A percentile compares a stretch with the other conserved stretches of the same genome.
Conservation (phyloP, 2,329 filamentous ascomycete species). For the Arthrobotrys musiformis region DNA sequence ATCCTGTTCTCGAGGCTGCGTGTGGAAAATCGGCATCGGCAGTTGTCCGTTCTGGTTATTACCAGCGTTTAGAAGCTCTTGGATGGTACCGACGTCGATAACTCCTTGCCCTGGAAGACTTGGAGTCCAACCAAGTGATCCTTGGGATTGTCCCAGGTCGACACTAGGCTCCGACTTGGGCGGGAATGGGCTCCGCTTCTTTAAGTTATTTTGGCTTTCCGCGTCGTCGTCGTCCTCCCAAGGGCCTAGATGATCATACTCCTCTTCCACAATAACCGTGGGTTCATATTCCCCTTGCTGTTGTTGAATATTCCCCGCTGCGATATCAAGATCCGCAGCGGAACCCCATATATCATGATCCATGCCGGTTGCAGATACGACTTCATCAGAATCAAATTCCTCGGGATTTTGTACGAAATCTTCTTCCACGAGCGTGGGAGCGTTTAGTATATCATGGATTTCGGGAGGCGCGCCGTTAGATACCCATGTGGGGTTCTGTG, state of each 20-base stretch:
- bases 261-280: neutral
- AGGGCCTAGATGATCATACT: neutral
- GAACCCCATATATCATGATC: neutral
- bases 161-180: neutral
- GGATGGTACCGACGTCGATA: neutral
- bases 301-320: neutral
- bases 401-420: neutral
- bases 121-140: no score
- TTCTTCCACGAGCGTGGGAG: constrained; percentile 22
- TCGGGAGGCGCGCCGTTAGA: neutral
- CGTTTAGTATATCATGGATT: neutral
- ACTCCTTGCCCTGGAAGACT: neutral
- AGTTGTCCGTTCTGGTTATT: neutral
- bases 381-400: neutral
- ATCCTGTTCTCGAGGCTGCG: neutral
- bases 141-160: neutral
- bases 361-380: neutral
- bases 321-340: neutral
- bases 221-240: neutral
- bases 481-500: neutral
- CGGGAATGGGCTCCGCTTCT: constrained; percentile 9
- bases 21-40: neutral
- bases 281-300: neutral
- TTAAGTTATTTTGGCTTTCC: neutral
- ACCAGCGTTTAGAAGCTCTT: neutral